Evolutionary conservation across 495 filamentous ascomycete species (phyloP), one percentile per base, ranked within the genome.

Genomic region (Penicillium egyptiacum): DNA sequence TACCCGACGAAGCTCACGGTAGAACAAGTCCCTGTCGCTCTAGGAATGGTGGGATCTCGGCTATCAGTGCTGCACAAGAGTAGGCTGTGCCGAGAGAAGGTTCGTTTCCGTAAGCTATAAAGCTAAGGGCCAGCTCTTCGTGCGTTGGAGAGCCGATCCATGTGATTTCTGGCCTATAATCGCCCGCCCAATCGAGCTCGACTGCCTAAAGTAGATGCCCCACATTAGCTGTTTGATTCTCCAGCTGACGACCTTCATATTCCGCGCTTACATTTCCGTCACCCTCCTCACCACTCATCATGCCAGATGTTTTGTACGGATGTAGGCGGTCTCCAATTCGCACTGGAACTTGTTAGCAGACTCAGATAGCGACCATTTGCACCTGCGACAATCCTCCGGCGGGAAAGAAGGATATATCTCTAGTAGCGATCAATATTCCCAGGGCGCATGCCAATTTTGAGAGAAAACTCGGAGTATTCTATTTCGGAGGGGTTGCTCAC

Each of bases 11-110:
- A 31, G 10, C 14, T 25, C 44, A n/a, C 14, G 44, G 25, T 4
- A 16, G 2, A 28, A n/a, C 11, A 16, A 31, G 44, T 3, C 17
- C 23, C 26, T 47, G 25, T 26, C 44, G 25, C 23, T 25, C 10
- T 3, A 17, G 23, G 44, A 50, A 57, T 25, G 61, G 63, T 19
- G 67, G 65, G 44, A 70, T 57, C 0, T 55, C 48, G 7, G 61
- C 69, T 3, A 70, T 56, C 16, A 71, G 64, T 0, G 67, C 64
- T 25, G 59, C 66, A 49, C 23, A 61, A 0, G 67, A 70, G 37
- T 70, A 70, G 8, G 46, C 22, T 0, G 48, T 50, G 0, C 40
- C 49, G 23, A 60, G 16, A 0, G 47, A 49, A 7, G 62, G 5
- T 33, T 68, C 50, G 20, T 72, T 70, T 3, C 67, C 69, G 25